phyloP scores from a whole-genome alignment of 495 filamentous ascomycete genomes.

The Podospora fimiseda region DNA sequence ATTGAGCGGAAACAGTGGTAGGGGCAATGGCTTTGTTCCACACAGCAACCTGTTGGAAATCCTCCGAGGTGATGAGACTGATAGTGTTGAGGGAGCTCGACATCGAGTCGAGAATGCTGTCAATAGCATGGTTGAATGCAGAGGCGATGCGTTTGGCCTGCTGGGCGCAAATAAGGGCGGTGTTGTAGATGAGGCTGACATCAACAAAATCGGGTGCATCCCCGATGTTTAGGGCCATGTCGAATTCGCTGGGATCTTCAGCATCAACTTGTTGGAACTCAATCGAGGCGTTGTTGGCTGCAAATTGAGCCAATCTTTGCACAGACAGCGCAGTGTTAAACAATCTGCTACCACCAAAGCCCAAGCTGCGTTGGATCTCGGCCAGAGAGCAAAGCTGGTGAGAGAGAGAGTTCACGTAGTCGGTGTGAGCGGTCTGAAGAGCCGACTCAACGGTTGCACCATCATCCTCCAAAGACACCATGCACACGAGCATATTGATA shows the following conservation, averaged over 20 bases:
- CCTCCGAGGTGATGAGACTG: not conserved
- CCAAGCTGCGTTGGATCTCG: conserved; percentile 5
- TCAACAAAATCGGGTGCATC: conserved; percentile 8
- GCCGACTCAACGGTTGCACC: not conserved
- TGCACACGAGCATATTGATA: conserved; percentile 10
- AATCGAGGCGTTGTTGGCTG: not conserved
- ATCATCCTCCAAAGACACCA: not conserved
- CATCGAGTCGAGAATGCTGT: conserved; percentile 6
- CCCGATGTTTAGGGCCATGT: conserved; percentile 5
- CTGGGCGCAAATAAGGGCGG: not conserved
- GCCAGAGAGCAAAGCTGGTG: conserved; percentile 7
- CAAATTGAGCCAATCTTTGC: not conserved
- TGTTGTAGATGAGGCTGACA: conserved; percentile 7
- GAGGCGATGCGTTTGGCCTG: conserved; percentile 3
- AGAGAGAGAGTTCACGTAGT: conserved; percentile 2
- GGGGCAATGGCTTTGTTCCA: conserved; percentile 1
- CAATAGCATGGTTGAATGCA: not conserved
- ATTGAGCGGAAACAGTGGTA: not conserved
- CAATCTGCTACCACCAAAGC: not conserved
- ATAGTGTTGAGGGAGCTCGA: not conserved
- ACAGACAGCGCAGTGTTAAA: conserved; percentile 8
- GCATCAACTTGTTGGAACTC: conserved; percentile 5
- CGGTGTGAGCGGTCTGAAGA: not conserved
- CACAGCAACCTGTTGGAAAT: not conserved
- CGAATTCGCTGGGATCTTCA: conserved; percentile 9